These are phyloP conservation scores for Tolypocladium nubicola DNA, from an alignment of 2,329 filamentous ascomycete species.

Conservation along the genomic window DNA sequence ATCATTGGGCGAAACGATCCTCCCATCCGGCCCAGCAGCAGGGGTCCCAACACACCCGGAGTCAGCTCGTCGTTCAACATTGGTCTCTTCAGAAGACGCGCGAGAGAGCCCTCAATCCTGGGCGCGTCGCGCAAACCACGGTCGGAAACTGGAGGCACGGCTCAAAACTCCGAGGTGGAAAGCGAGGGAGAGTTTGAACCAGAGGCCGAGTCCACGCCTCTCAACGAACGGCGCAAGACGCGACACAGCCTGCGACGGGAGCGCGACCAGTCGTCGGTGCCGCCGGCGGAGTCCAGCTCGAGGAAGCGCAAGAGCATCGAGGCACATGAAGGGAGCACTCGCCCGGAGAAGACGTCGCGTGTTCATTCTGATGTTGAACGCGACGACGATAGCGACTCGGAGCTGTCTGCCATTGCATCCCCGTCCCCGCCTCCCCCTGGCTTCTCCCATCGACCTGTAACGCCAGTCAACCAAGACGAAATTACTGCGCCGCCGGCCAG, in stretches of 20 bases:
- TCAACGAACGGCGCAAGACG: conserved; percentile 34
- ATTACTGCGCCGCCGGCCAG: conserved; percentile 46
- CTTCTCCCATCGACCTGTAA: conserved; percentile 21
- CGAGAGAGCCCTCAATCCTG: conserved; percentile 51
- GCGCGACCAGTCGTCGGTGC: conserved; percentile 14
- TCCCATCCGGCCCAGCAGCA: conserved; percentile 42
- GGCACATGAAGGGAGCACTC: conserved; percentile 24
- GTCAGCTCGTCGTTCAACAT: conserved; percentile 43
- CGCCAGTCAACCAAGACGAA: conserved; percentile 35
- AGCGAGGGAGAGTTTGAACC: conserved; percentile 42
- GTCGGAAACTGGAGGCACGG: conserved; percentile 19
- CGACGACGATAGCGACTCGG: conserved; percentile 24
- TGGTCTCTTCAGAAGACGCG: conserved; percentile 45
- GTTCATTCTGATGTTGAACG: conserved; percentile 12
- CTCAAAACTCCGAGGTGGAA: conserved; percentile 21
- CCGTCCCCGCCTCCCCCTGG: conserved; percentile 19
- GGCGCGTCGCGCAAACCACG: conserved; percentile 36
- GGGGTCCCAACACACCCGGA: conserved; percentile 34
- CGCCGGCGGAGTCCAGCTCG: conserved; percentile 20
- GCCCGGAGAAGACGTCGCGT: conserved; percentile 24
- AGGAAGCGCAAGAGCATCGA: conserved; percentile 49
- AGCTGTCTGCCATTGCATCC: conserved; percentile 26
- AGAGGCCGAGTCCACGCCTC: conserved; percentile 60
- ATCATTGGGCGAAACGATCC: conserved; percentile 39
- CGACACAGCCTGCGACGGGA: conserved; percentile 15